Base-by-base conservation (phyloP, 768 basidiomycete genomes). In the Mrakia blollopis region DNA sequence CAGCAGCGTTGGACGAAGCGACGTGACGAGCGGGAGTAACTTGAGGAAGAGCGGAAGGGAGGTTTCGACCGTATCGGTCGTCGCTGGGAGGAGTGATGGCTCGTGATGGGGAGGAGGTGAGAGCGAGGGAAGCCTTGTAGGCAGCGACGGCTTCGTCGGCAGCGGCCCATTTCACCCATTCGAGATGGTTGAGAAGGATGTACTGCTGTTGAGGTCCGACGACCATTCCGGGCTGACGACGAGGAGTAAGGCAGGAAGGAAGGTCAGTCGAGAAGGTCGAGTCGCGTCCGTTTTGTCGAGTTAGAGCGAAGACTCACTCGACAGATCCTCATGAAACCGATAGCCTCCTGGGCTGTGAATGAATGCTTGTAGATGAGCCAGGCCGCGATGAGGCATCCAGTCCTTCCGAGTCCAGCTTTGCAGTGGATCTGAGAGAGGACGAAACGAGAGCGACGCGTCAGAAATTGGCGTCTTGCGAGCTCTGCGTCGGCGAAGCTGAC, bases 291-390 rank as follows among this genome's bases (percentile, higher is more conserved):
- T 41, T 71, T 30, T 44, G 73, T 44, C 32, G 25, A 54, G 54
- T 6, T 35, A 2, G 47, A 50, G 16, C 3, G 93, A 76, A 91
- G 91, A 9, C 94, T 96, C 2, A 97, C 97, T 63, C 97, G 90
- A 74, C 97, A 90, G 80, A 99, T 93, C 28, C 97, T 91, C 97
- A 98, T 98, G 84, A 95, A 98, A 0, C 91, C 97, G 75, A 98
- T 98, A 8, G 91, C 97, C 84, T 98, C 93, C 71, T 90, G 88
- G 1, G 96, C 96, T 25, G 94, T 93, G 83, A 99, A 97, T 92
- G 74, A 99, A 88, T 76, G 44, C 52, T 47, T 44, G 69, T 71
- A 76, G 60, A 73, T 25, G 37, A 54, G 61, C 82, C 75, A 61
- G 84, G 84, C 85, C 50, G 97, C 97, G 78, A 99, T 96, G 77